A percentile compares a stretch with the other conserved stretches of the same genome.
phyloP scores from a whole-genome alignment of 345 rosid genomes.

The Citrus cavaleriei region DNA sequence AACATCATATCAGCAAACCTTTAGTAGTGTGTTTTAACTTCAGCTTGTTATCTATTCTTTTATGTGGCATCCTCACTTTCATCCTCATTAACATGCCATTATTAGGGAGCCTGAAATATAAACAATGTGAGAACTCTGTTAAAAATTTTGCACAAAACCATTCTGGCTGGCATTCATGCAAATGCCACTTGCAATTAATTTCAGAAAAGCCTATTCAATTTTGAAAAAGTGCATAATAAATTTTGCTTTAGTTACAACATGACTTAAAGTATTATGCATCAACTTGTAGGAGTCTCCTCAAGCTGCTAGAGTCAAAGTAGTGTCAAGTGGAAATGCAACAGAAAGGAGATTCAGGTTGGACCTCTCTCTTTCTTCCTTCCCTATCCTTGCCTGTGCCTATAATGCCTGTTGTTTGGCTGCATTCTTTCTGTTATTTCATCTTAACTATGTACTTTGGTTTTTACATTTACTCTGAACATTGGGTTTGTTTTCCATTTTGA shows the following conservation, averaged over 20 bases:
- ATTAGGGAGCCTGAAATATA: neutral
- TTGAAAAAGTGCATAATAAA: neutral
- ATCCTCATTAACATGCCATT: neutral
- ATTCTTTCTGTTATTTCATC: neutral
- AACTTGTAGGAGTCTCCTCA: conserved; percentile 91
- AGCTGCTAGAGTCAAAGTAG: conserved; percentile 93
- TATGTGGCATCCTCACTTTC: neutral
- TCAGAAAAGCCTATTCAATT: neutral
- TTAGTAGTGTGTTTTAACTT: neutral
- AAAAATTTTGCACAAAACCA: neutral
- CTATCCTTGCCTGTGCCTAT: neutral
- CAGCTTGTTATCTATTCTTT: neutral
- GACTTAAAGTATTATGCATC: conserved; percentile 15
- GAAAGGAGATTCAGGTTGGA: conserved; percentile 92
- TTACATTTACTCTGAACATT: neutral
- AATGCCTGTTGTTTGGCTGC: neutral
- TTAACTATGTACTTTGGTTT: neutral
- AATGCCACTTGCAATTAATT: neutral
- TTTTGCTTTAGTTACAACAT: neutral
- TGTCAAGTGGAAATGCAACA: conserved; percentile 93
- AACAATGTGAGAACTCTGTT: neutral
- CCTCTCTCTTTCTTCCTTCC: neutral
- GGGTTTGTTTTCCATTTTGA: neutral
- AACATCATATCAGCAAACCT: neutral
- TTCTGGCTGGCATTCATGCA: neutral